Evolutionary conservation across 805 yeast genomes (phyloP).

Genomic region (Candida ascalaphidarum): DNA sequence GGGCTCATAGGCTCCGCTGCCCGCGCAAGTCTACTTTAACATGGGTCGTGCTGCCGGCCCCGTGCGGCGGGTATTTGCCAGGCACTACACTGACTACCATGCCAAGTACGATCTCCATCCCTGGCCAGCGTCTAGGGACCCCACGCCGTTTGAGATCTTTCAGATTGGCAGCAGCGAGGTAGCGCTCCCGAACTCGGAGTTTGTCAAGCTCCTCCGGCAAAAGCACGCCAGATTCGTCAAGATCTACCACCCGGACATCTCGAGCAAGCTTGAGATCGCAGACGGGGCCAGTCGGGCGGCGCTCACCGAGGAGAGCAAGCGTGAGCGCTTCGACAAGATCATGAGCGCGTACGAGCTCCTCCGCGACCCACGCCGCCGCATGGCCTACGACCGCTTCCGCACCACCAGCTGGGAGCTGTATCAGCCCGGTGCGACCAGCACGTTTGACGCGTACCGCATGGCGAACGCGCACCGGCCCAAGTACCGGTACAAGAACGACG

Average conservation of each 20-base stretch:
- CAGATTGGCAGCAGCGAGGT: no score
- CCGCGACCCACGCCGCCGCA: slow-evolving; percentile 44
- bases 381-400: slow-evolving; percentile 18
- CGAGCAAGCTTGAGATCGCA: slow-evolving; percentile 12
- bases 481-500: slow-evolving; percentile 23
- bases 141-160: slow-evolving; percentile 62
- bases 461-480: slow-evolving; percentile 30
- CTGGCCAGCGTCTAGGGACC: slow-evolving; percentile 54
- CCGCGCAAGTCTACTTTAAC: no score
- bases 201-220: slow-evolving; percentile 36
- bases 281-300: slow-evolving; percentile 18
- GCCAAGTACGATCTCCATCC: slow-evolving; percentile 17
- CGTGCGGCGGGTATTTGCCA: no score
- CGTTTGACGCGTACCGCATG: slow-evolving; percentile 25
- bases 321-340: slow-evolving; percentile 21
- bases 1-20: no score
- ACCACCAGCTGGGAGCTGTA: slow-evolving; percentile 20
- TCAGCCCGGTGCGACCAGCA: slow-evolving; percentile 10
- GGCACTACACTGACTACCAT: slow-evolving; percentile 17
- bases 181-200: slow-evolving; percentile 39
- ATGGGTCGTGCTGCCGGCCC: no score
- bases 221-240: slow-evolving; percentile 43
- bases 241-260: slow-evolving; percentile 74
- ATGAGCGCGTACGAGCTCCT: slow-evolving; percentile 30
- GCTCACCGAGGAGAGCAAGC: slow-evolving; percentile 23